Evolutionary conservation across 2,329 filamentous ascomycete species (phyloP), one percentile per base, ranked within the genome.

Genomic region (Penicillium sp.): DNA sequence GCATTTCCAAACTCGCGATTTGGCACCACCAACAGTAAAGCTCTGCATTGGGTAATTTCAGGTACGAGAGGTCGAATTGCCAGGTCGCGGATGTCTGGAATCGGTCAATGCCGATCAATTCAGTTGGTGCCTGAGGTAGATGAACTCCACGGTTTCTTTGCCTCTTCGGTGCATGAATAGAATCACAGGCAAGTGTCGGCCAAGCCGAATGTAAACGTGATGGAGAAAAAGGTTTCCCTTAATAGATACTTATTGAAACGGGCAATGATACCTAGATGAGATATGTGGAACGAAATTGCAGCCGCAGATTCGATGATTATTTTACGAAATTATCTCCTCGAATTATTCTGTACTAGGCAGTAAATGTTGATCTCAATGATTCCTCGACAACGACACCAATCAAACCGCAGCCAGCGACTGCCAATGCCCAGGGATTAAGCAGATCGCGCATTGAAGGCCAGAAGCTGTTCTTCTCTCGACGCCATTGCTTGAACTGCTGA

Each of bases 351-450:
- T 9, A 9, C 7, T 29, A 29, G 28, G 7, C 10, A 29, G 28
- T 10, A 29, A 5, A 29, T 9, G 45, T 45, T n/a, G 29, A 41
- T 31, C 61, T 51, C 13, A 66, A 13, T 6, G 45, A 48, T 43
- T 72, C 66, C 64, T 85, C 82, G 9, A 79, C 51, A 2, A 74
- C 69, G 0, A 80, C 76, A 21, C 77, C 80, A 2, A 74, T 70
- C 10, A 72, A 75, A 60, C 83, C 82, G 36, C 74, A 70, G 1
- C 75, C 80, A 10, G 80, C 53, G 1, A 84, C 74, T 21, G 71
- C 72, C 78, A 81, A 81, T 2, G 79, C 64, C 83, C 82, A 85
- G 53, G 78, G 77, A 57, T 85, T 85, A 21, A 62, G 66, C 7
- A 80, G 49, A 66, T 84, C 80, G 28, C 71, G 65, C 1, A 74